Percentiles rank a stretch among this genome's conserved stretches.
Evolutionary conservation across 1,284 basidiomycete species (phyloP).

Genomic region (Cryptococcus wingfieldii): DNA sequence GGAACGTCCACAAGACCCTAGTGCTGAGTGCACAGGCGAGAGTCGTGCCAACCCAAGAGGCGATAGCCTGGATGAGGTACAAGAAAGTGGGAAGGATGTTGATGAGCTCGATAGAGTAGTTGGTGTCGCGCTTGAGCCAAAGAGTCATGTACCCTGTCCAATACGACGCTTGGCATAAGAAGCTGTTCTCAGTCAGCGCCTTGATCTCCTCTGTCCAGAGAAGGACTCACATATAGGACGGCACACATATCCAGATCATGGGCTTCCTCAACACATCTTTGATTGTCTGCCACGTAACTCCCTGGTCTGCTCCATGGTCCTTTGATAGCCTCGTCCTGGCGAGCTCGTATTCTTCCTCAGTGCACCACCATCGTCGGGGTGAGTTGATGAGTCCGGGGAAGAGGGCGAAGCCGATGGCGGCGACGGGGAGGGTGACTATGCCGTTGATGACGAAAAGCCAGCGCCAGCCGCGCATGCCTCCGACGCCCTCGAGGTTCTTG

Average conservation of each 20-base stretch:
- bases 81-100: conserved; percentile 12
- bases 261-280: conserved; percentile 19
- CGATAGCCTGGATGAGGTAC: conserved; percentile 3
- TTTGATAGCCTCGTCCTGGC: background rate
- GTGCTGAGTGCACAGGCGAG: conserved; percentile 17
- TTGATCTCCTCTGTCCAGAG: background rate
- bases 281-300: conserved; percentile 23
- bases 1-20: conserved; percentile 2
- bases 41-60: conserved; percentile 26
- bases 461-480: conserved; percentile 36
- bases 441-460: conserved; percentile 43
- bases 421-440: conserved; percentile 38
- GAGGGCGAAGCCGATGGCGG: conserved; percentile 35
- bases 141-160: conserved; percentile 31
- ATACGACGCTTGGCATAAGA: conserved; percentile 22
- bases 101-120: conserved; percentile 7
- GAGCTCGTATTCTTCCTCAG: conserved; percentile 8
- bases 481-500: conserved; percentile 32
- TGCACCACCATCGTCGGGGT: conserved; percentile 29
- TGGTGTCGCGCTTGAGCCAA: conserved; percentile 18
- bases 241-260: conserved; percentile 26
- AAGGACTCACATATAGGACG: conserved; percentile 24
- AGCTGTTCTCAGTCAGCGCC: conserved; percentile 2
- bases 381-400: conserved; percentile 33
- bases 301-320: conserved; percentile 10